Evolutionary conservation across 371 early-diverging fungal genomes (phyloP).

Genomic region (Rhizopus sp.): DNA sequence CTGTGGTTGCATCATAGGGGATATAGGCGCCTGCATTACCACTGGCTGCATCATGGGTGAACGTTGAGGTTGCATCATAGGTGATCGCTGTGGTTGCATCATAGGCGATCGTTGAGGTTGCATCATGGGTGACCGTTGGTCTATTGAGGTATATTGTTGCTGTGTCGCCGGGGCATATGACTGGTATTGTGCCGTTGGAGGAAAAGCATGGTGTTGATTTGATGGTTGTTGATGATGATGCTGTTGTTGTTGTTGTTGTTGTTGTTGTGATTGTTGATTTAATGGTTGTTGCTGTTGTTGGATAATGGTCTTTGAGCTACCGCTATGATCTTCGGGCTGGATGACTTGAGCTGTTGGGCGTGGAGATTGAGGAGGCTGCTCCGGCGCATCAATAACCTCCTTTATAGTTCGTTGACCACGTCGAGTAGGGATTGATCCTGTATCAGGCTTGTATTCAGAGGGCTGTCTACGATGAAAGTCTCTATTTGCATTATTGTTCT

Average conservation of each 20-base stretch:
- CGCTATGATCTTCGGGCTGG: neutral
- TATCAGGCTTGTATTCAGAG: constrained; percentile 26
- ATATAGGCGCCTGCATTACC: constrained; percentile 8
- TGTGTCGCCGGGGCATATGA: constrained; percentile 7
- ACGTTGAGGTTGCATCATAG: constrained; percentile 21
- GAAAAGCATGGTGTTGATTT: constrained; percentile 3
- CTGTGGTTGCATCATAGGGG: constrained; percentile 24
- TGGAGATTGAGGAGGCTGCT: constrained; percentile 29
- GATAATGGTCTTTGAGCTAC: neutral
- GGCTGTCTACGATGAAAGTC: constrained; percentile 11
- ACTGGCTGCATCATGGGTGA: constrained; percentile 18
- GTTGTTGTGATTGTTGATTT: constrained; percentile 10
- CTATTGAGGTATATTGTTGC: neutral
- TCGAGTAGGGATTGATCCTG: constrained; percentile 19
- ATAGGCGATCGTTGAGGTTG: constrained; percentile 20
- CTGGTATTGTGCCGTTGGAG: constrained; percentile 1
- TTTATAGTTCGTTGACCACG: constrained; percentile 1
- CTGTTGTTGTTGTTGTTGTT: no score
- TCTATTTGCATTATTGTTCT: neutral
- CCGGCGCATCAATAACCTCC: constrained; percentile 1
- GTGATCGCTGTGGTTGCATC: constrained; percentile 23
- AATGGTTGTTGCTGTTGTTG: constrained; percentile 4
- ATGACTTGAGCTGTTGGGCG: constrained; percentile 23
- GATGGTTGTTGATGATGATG: constrained; percentile 14
- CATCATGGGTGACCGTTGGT: constrained; percentile 26